Base-by-base conservation (phyloP, 176 grass and related monocot genomes). In the Oryza meridionalis region DNA sequence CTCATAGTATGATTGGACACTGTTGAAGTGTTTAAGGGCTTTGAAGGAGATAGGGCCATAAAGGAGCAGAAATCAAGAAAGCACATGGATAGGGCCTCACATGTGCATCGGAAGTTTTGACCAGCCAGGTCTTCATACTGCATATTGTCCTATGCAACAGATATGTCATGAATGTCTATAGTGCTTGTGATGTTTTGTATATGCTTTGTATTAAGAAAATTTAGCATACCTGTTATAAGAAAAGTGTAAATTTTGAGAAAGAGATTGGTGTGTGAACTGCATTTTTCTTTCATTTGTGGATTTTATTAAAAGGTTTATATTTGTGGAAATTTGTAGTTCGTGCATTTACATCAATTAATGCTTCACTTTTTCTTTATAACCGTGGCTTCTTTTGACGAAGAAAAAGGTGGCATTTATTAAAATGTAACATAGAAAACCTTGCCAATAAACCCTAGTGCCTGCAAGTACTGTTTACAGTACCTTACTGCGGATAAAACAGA, bases 51-150 rank as follows among this genome's bases (percentile, higher is more conserved):
- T 9, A 82, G 64, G 22, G 10, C 72, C 73, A 69, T 42, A 31
- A 61, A 19, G 73, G 73, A 77, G 73, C 72, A 77, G 82, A 77
- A 77, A 84, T 77, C 7, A 77, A 69, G 32, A 58, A 58, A 58
- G 73, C 25, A 12, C 67, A 73, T 61, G 67, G 40, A 32, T 82
- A 82, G 66, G 68, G 19, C 66, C 44, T 73, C 27, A 27, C 40
- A 64, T 82, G 84, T 67, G 78, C 63, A 46, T 83, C 62, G 63
- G 46, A 83, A 62, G 37, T 82, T 45, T 46, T 58, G 78, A 86
- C 58, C 19, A 61, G 45, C 27, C 62, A 68, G 31, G 11, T 50
- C 21, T 35, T 77, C 32, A 16, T 65, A 64, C 22, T 77, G 70
- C 6, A 77, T 59, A 22, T 22, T 2, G 55, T 9, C 7, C 19